Evolutionary conservation across 1,284 basidiomycete species (phyloP).

Genomic region (Cutaneotrichosporon sp.): DNA sequence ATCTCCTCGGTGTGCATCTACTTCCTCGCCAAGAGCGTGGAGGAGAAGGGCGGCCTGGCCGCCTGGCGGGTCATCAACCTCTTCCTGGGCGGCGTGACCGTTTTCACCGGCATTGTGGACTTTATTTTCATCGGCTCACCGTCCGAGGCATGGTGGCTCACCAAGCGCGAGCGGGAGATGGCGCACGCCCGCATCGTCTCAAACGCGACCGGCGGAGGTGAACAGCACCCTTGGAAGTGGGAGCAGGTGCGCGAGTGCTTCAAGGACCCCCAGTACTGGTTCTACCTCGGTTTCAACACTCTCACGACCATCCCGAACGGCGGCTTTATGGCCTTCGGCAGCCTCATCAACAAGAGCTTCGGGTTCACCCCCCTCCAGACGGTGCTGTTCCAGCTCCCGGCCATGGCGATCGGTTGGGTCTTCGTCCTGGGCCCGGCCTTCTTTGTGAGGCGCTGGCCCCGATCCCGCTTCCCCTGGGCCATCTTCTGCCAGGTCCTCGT

Average conservation of each 20-base stretch:
- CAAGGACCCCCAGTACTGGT: constrained; percentile 33
- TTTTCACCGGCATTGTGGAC: constrained; percentile 23
- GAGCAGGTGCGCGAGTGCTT: constrained; percentile 32
- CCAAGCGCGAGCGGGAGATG: constrained; percentile 23
- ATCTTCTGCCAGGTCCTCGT: constrained; percentile 19
- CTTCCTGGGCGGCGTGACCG: constrained; percentile 33
- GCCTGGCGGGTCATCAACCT: constrained; percentile 36
- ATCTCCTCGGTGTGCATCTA: constrained; percentile 24
- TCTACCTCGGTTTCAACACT: constrained; percentile 29
- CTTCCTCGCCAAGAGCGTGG: constrained; percentile 24
- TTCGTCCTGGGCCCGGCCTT: constrained; percentile 23
- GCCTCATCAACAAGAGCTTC: constrained; percentile 28
- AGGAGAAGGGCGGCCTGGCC: constrained; percentile 23
- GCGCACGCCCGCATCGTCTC: constrained; percentile 25
- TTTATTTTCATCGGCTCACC: constrained; percentile 32
- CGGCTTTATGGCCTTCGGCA: constrained; percentile 23
- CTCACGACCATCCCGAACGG: constrained; percentile 33
- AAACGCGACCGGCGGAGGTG: constrained; percentile 28
- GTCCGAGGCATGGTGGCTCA: constrained; percentile 31
- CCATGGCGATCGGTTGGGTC: constrained; percentile 24
- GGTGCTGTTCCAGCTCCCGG: constrained; percentile 30
- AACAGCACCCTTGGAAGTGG: constrained; percentile 30
- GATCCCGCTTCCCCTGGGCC: constrained; percentile 29
- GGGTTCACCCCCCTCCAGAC: constrained; percentile 28
- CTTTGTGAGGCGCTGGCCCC: constrained; percentile 20